Conservation (phyloP, 1,284 basidiomycete genomes). For the Ganoderma lingzhi region DNA sequence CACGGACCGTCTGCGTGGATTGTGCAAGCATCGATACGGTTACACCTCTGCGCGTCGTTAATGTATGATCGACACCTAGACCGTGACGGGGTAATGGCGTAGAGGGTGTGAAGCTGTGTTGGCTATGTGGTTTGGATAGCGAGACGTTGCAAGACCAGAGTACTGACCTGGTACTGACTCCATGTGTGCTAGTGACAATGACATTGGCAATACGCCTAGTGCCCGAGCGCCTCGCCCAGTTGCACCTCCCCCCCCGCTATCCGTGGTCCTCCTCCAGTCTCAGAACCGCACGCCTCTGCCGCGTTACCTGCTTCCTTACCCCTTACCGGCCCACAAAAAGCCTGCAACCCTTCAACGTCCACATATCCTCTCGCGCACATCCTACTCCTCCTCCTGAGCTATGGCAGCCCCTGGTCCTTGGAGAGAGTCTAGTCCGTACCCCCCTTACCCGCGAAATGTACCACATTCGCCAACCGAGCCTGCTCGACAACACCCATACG, state of each 20-base stretch:
- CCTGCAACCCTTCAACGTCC: background rate
- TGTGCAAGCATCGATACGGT: no score
- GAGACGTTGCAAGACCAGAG: background rate
- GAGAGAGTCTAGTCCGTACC: slow-evolving; percentile 27
- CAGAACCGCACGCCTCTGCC: slow-evolving; percentile 21
- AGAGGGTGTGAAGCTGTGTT: background rate
- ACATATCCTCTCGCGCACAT: background rate
- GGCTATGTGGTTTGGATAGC: background rate
- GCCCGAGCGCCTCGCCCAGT: slow-evolving; percentile 27
- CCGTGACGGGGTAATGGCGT: background rate
- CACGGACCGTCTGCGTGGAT: no score
- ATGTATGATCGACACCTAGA: background rate
- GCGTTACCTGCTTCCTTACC: slow-evolving; percentile 8
- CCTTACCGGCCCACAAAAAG: slow-evolving; percentile 9
- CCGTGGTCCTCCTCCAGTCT: background rate
- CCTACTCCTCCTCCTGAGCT: background rate
- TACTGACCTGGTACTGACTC: no score
- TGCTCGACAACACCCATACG: slow-evolving; percentile 19
- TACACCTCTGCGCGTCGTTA: background rate
- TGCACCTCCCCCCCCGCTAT: background rate
- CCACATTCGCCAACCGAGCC: slow-evolving; percentile 20
- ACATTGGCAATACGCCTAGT: slow-evolving; percentile 9
- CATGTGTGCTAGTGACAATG: background rate
- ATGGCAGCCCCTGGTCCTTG: slow-evolving; percentile 32
- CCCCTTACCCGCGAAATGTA: slow-evolving; percentile 19